Evolutionary conservation across 176 grass and related monocot species (phyloP), one percentile per base, ranked within the genome.

Genomic region (Chrysopogon serrulatus): DNA sequence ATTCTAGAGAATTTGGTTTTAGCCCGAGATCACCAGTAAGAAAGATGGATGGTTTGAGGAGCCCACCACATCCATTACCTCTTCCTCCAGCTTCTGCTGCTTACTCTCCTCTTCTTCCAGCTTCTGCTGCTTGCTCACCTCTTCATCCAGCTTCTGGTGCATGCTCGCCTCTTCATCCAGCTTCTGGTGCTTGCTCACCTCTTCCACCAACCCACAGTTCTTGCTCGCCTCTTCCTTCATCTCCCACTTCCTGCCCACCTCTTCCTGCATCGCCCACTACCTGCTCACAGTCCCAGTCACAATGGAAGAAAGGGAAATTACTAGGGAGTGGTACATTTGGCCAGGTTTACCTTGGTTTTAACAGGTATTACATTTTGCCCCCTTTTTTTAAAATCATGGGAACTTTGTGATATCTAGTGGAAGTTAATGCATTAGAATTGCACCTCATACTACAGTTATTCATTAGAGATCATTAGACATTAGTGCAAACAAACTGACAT

Each of bases 261-360:
- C 85, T 82, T 28, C 60, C 87, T 82, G 54, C 70, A 41, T 73
- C 71, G 72, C 36, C 94, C 32, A 68, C 79, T 76, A 70, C 74
- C 45, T 79, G 24, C 71, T 86, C 70, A 39, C 77, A 82, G 53
- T 80, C 68, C 31, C 78, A 82, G 61, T 90, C 88, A 7, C 83
- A 80, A n/a, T 97, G 92, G 95, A 92, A 87, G 86, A 94, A 73
- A 36, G 95, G 95, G 53, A 98, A 94, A 82, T 59, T 98, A 43
- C 82, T 98, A 77, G 95, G 95, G 42, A 91, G 90, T 43, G 95
- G 95, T 54, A 98, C 95, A 76, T 98, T 91, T 91, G 95, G 92
- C 23, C 95, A 94, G 74, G 92, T 98, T 72, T 98, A 98, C 79
- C 95, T 92, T 84, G 95, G 95, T 78, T 97, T 97, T 74, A 87